Base-by-base conservation (phyloP, 2,329 filamentous ascomycete species). In the Ceratocystis albifundus region DNA sequence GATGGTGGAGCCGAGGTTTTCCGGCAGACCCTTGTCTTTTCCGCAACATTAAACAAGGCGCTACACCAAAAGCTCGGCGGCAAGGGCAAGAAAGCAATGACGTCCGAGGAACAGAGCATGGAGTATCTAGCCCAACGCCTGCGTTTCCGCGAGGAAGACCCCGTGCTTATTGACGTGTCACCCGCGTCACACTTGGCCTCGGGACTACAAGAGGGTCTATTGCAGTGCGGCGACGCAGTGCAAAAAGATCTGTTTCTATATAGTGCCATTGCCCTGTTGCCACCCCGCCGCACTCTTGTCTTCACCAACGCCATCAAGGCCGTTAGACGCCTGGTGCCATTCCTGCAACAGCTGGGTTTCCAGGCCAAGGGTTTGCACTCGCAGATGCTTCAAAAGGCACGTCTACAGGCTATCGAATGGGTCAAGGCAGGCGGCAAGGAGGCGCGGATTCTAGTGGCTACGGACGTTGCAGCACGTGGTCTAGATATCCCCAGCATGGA, bases 231-330 rank as follows among this genome's bases (percentile, higher is more conserved):
- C 48, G 64, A 68, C 48, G 90, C 90, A 4, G 92, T 91, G 76
- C 94, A 99, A 74, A 99, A 99, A 83, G 94, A 99, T 75, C 84
- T 99, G 8, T 97, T 93, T 70, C 86, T 97, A 50, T 99, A 99
- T 76, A 83, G 91, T 0, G 80, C 96, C 7, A 81, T 97, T 0
- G 81, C 96, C 1, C 84, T 96, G 66, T 88, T 96, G 73, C 86
- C 89, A 1, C 87, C 87, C 61, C 83, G 87, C 46, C 88, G 92
- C 41, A 91, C 90, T 0, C 80, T 99, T 2, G 85, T 99, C 61
- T 99, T 99, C 75, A 91, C 92, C 32, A 99, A 99, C 77, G 96
- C 92, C 57, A 96, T 99, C 74, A 89, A 89, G 64, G 88, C 93
- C 2, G 93, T 96, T 64, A 88, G 91, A 57, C 89, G 94, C 46